Evolutionary conservation across 2,329 filamentous ascomycete species (phyloP), one percentile per base, ranked within the genome.

Genomic region (Domatiomyces catenatus): DNA sequence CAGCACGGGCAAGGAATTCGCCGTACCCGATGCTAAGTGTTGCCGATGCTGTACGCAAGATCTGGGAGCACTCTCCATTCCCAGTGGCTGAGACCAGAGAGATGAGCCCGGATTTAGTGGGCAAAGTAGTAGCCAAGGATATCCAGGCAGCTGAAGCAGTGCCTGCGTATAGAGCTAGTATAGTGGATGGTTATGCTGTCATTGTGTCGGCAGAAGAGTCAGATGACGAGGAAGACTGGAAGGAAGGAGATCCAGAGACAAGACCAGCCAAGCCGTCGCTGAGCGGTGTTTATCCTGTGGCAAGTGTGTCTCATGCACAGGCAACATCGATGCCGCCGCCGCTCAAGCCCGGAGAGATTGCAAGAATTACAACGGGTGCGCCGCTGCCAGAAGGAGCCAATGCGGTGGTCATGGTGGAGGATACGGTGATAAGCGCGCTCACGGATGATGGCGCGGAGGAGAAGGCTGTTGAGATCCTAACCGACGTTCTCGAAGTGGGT

Each of bases 381-480:
- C 90, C 92, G 8, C 70, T 98, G 0, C 92, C 92, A 1, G 81
- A 81, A 0, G 87, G 89, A 0, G 87, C 92, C 1, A 94, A 86
- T 22, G 83, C 90, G 0, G 89, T 98, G 4, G 83, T 95, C 46
- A 96, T 93, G 87, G 92, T 98, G 0, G 92, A 98, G 68, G 92
- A 95, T 62, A 98, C 92, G 0, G 69, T 81, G 0, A 71, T 98
- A 3, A 79, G 77, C 53, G 81, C 77, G 1, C 80, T 79, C 66
- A 58, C 57, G 4, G 48, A 42, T 2, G 86, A 94, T 58, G 85
- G 81, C 0, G 75, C 74, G 48, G 92, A 98, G 67, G 92, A 98
- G 66, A 82, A 81, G 47, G 84, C 88, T 54, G 77, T 98, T 2
- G 86, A 94, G 64, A 89, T 98, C 39, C 71, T 94, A 1, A 87